Evolutionary conservation across 2,329 filamentous ascomycete species (phyloP).

Genomic region (Clonostachys chloroleuca): DNA sequence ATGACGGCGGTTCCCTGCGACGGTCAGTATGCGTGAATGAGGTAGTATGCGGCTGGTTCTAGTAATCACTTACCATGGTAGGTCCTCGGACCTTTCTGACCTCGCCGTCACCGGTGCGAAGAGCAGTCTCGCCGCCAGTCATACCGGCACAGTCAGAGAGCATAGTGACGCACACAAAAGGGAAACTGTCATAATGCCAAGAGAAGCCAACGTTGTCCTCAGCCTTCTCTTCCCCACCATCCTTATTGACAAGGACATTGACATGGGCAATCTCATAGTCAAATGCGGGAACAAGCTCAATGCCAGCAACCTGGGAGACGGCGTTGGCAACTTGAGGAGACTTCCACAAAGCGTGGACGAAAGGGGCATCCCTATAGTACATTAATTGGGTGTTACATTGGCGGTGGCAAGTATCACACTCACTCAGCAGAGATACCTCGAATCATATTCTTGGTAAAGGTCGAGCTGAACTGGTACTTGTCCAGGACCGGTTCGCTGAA

Average conservation of each 20-base stretch:
- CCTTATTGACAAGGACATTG: slow-evolving; percentile 47
- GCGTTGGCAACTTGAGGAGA: slow-evolving; percentile 33
- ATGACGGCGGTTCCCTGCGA: slow-evolving; percentile 52
- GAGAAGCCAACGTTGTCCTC: slow-evolving; percentile 51
- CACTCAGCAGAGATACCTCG: slow-evolving; percentile 23
- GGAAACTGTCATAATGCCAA: slow-evolving; percentile 63
- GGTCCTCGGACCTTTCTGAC: slow-evolving; percentile 56
- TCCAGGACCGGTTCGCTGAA: slow-evolving; percentile 49
- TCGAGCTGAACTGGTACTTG: slow-evolving; percentile 48
- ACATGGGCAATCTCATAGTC: slow-evolving; percentile 51
- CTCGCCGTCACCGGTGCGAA: slow-evolving; percentile 48
- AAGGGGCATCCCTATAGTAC: slow-evolving; percentile 50
- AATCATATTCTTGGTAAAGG: slow-evolving; percentile 48
- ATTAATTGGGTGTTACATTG: too few species aligned
- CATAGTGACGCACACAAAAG: slow-evolving; percentile 68
- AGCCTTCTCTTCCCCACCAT: slow-evolving; percentile 26
- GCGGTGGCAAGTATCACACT: background rate
- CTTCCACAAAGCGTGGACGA: slow-evolving; percentile 50
- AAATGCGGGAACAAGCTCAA: slow-evolving; percentile 47
- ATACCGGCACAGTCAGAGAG: slow-evolving; percentile 58
- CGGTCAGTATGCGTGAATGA: slow-evolving; percentile 2
- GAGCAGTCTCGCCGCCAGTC: slow-evolving; percentile 60
- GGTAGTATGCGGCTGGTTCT: slow-evolving; percentile 10
- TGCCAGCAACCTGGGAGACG: slow-evolving; percentile 46
- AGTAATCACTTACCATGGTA: slow-evolving; percentile 42